Base-by-base conservation (phyloP, 2,329 filamentous ascomycete species). In the Incumbomyces delicatus region DNA sequence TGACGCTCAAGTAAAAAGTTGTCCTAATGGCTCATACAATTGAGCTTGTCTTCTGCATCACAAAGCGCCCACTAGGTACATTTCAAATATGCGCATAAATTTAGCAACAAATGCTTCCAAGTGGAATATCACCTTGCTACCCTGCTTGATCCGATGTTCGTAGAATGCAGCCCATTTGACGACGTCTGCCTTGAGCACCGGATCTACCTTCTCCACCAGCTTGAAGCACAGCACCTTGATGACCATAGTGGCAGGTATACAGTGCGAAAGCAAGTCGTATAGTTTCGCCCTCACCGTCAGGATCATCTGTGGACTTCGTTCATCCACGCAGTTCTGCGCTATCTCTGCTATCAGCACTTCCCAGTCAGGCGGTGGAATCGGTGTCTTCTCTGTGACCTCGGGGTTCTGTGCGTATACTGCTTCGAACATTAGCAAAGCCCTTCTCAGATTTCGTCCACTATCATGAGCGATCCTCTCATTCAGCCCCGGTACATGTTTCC, bases 101-200 rank as follows among this genome's bases (percentile, higher is more conserved):
- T 95, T 96, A 48, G 90, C 90, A 49, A 98, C 92, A 66, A 98
- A 98, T 2, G 92, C 92, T 67, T 98, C 94, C 3, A 98, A 72
- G 61, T 98, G 94, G 67, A 98, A 98, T 53, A 98, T 96, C 49
- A 94, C 85, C 74, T 98, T 98, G 53, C 70, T 88, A 43, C 92
- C 92, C 57, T 84, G 84, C 63, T 86, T 86, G 67, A 96, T 86
- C 51, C 92, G 78, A 65, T 98, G 92, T 66, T 98, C 94, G 65
- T 94, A 98, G 61, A 95, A 96, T 0, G 92, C 89, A 3, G 87
- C 86, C 92, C 92, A 98, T 61, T 84, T 87, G 55, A 98, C 85
- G 3, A 98, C 83, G 48, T 98, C 90, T 2, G 84, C 80, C 66
- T 95, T 96, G 42, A 98, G 70, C 18, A 77, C 81, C 62, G 95